phyloP scores from a whole-genome alignment of 495 filamentous ascomycete species.

The Aspergillus indologenus region DNA sequence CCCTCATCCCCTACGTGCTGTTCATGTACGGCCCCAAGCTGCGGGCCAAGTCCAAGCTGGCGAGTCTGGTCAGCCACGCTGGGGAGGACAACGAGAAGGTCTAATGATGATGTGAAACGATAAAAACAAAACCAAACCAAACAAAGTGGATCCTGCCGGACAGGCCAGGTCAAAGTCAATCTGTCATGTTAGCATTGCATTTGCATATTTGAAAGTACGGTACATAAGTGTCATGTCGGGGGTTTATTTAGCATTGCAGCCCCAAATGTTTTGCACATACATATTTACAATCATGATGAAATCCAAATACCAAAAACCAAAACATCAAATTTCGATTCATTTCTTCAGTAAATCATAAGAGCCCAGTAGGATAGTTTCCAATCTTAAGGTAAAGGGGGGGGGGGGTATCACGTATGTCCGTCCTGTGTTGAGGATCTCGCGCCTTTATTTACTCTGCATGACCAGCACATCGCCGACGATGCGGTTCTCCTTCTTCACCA shows the following conservation, averaged over 20 bases:
- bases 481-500: background rate
- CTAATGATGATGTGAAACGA: background rate
- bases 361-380: background rate
- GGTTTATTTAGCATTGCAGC: background rate
- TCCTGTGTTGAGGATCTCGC: too few relatives aligned
- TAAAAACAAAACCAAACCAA: background rate
- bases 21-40: slow-evolving; percentile 43
- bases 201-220: background rate
- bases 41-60: slow-evolving; percentile 34
- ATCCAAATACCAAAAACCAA: background rate
- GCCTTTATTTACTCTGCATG: background rate
- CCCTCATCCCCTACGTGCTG: slow-evolving; percentile 39
- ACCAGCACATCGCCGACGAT: background rate
- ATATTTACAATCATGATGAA: background rate
- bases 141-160: too few relatives aligned
- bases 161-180: too few relatives aligned
- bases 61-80: slow-evolving; percentile 44
- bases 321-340: too few relatives aligned
- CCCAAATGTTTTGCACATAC: background rate
- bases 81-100: slow-evolving; percentile 51
- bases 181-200: background rate
- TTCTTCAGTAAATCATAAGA: background rate
- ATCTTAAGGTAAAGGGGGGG: too few relatives aligned
- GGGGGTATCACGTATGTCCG: background rate
- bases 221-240: background rate